Percentiles rank a stretch among this genome's conserved stretches.
Evolutionary conservation across 257 asterid genomes (phyloP).

Genomic region (Mitragyna speciosa): DNA sequence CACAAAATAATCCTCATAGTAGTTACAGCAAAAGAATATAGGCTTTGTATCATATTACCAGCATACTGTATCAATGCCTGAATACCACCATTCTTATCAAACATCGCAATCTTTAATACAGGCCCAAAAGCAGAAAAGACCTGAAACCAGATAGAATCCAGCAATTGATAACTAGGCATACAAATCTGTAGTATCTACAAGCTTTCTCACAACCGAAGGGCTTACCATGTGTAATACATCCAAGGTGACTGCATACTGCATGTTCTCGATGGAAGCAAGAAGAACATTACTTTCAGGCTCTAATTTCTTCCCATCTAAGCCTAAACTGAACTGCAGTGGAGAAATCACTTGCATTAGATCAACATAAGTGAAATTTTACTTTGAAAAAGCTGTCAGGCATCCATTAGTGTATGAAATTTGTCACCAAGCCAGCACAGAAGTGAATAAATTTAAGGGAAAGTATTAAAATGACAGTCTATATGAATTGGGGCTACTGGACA

Average conservation of each 20-base stretch:
- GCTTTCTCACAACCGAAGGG: slow-evolving; percentile 22
- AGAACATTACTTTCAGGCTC: slow-evolving; percentile 98
- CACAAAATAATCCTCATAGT: not conserved
- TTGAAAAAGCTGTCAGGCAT: not conserved
- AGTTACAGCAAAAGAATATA: not conserved
- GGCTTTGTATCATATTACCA: slow-evolving; percentile 41
- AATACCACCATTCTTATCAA: slow-evolving; percentile 84
- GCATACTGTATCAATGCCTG: slow-evolving; percentile 90
- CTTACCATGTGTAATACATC: slow-evolving; percentile 81
- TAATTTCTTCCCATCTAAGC: slow-evolving; percentile 79
- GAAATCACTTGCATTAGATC: not conserved
- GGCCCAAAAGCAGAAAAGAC: slow-evolving; percentile 81
- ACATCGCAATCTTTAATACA: slow-evolving; percentile 87
- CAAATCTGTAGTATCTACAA: slow-evolving; percentile 11
- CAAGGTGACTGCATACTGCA: slow-evolving; percentile 96
- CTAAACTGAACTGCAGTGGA: slow-evolving; percentile 62
- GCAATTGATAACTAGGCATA: slow-evolving; percentile 7
- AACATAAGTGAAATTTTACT: not conserved
- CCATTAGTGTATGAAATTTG: not conserved
- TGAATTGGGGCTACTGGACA: not conserved
- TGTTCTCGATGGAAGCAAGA: slow-evolving; percentile 95
- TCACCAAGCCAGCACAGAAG: not conserved
- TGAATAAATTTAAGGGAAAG: not conserved
- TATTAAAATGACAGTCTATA: not conserved
- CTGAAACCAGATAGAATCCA: slow-evolving; percentile 34